Percentiles rank a stretch among this genome's conserved stretches.
Evolutionary conservation across 345 rosid species (phyloP).

Genomic region (Aethionema arabicum): DNA sequence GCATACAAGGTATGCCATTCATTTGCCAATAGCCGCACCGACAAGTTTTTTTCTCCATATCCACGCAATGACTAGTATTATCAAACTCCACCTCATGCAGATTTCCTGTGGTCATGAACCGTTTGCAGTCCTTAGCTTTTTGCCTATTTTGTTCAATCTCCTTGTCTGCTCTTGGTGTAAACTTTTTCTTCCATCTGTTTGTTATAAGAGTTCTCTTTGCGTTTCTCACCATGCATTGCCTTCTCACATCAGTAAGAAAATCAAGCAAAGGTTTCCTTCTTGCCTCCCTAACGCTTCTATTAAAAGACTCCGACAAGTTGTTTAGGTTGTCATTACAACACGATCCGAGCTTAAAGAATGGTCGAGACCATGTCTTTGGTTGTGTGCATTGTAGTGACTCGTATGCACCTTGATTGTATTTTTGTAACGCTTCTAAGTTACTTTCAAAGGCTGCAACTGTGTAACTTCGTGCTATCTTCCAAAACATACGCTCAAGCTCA

Average conservation of each 20-base stretch:
- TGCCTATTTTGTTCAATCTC: no score
- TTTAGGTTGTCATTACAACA: constrained; percentile 1
- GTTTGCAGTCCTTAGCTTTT: no score
- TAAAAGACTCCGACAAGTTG: constrained; percentile 1
- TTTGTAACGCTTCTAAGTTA: background rate
- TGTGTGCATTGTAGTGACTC: background rate
- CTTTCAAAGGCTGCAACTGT: background rate
- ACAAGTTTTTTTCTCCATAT: no score
- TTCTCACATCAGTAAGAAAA: background rate
- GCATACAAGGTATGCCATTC: background rate
- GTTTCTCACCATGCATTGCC: background rate
- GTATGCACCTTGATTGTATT: background rate
- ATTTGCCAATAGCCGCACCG: constrained; percentile 27
- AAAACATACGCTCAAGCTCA: background rate
- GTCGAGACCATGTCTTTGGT: background rate
- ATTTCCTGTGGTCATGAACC: no score
- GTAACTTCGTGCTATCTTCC: constrained; percentile 4
- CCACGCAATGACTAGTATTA: no score
- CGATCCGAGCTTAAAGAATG: background rate
- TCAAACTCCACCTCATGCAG: no score
- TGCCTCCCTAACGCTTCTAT: background rate
- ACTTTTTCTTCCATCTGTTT: background rate
- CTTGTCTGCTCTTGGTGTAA: background rate
- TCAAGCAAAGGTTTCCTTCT: background rate
- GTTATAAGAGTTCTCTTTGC: background rate